These are phyloP conservation scores for Cenchrus fungigraminus DNA, from an alignment of 176 grass and related monocot species.

Conservation along the genomic window DNA sequence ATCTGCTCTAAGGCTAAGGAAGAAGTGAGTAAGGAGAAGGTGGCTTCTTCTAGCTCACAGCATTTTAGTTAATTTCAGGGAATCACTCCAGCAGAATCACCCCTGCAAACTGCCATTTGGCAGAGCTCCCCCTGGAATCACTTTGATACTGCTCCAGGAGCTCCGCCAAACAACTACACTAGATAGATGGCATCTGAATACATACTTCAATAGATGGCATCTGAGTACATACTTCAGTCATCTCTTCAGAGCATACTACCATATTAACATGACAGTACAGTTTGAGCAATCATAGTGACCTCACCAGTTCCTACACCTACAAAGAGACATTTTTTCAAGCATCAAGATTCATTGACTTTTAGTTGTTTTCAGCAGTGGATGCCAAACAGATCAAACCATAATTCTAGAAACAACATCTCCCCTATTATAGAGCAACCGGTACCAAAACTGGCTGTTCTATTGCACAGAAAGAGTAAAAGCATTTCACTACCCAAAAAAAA, in stretches of 20 bases:
- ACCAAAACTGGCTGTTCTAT: neutral
- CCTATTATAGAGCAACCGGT: neutral
- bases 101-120: no score
- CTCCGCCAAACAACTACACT: no score
- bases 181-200: no score
- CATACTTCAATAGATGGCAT: no score
- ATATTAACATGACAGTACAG: neutral
- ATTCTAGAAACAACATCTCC: neutral
- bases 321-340: neutral
- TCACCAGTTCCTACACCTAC: neutral
- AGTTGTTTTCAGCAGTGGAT: neutral
- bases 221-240: no score
- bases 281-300: neutral
- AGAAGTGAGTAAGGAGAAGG: no score
- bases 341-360: neutral
- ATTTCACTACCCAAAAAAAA: neutral
- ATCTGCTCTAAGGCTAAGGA: no score
- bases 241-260: no score
- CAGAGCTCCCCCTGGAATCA: no score
- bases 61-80: neutral
- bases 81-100: no score
- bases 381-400: neutral
- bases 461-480: neutral
- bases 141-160: no score
- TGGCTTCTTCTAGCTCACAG: no score